A percentile compares a stretch with the other conserved stretches of the same genome.
Evolutionary conservation across 768 basidiomycete genomes (phyloP).

Genomic region (Macrolepiota dolichaula): DNA sequence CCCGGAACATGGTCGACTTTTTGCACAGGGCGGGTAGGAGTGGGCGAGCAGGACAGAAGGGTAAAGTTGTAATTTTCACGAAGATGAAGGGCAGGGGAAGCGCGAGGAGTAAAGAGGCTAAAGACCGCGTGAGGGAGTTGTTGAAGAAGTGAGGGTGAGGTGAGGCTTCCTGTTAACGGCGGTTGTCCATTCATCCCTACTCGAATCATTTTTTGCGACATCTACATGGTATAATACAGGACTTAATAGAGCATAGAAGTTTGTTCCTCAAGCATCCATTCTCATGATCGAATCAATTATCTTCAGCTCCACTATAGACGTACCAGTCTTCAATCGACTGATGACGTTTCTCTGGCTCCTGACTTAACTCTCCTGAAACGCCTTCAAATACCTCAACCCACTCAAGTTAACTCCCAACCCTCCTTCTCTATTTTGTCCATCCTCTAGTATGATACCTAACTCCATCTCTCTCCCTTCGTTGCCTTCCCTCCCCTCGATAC

Average conservation of each 20-base stretch:
- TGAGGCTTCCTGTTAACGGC: not conserved
- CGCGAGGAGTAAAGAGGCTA: conserved; percentile 45
- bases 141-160: not conserved
- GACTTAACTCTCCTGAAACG: not conserved
- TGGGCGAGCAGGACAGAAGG: conserved; percentile 67
- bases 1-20: conserved; percentile 88
- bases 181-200: not conserved
- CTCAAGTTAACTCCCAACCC: not conserved
- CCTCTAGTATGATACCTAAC: not conserved
- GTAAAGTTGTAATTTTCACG: conserved; percentile 75
- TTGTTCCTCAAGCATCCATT: not conserved
- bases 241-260: not conserved
- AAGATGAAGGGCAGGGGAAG: conserved; percentile 66
- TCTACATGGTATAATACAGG: not conserved
- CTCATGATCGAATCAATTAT: not conserved
- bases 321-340: not conserved
- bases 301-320: not conserved
- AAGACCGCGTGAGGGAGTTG: conserved; percentile 45
- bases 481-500: conserved; percentile 1
- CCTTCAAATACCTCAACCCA: not conserved
- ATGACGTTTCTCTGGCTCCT: not conserved
- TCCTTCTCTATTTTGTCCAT: not conserved
- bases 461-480: conserved; percentile 1
- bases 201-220: not conserved
- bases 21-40: conserved; percentile 87